Conservation (phyloP, 148 eudicot genomes). For the Fagopyrum homotropicum region DNA sequence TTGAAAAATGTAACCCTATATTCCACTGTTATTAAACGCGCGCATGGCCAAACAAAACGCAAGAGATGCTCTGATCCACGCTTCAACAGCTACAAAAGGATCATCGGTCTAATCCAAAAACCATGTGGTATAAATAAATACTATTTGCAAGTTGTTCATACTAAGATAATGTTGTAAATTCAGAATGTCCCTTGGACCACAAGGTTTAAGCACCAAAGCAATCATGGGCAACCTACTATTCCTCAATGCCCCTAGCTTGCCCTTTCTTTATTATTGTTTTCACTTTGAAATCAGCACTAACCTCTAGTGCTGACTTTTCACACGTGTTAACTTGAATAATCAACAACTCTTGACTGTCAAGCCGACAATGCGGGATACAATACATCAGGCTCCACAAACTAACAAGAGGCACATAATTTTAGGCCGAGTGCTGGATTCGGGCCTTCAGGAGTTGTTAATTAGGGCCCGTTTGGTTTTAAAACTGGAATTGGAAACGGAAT, state of each 20-base stretch:
- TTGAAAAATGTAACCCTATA: neutral
- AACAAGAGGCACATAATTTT: no score
- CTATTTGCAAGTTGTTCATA: constrained; percentile 5
- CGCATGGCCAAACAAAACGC: neutral
- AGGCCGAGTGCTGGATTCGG: no score
- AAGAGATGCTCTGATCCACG: neutral
- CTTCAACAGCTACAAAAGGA: neutral
- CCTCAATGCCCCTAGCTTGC: neutral
- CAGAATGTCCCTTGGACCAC: neutral
- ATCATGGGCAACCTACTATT: no score
- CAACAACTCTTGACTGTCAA: neutral
- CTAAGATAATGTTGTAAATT: constrained; percentile 11
- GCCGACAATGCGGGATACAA: neutral
- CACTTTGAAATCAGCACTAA: neutral
- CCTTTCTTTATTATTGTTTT: neutral
- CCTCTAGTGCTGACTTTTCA: neutral
- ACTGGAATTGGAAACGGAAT: no score
- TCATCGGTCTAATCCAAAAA: neutral
- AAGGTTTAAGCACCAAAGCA: no score
- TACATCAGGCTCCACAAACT: no score
- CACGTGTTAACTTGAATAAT: neutral
- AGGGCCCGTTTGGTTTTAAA: no score
- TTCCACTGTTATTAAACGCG: neutral
- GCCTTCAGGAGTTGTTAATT: no score
- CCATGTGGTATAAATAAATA: constrained; percentile 4